Evolutionary conservation across 2,329 filamentous ascomycete species (phyloP).

Genomic region (Trichoderma brevicompactum): DNA sequence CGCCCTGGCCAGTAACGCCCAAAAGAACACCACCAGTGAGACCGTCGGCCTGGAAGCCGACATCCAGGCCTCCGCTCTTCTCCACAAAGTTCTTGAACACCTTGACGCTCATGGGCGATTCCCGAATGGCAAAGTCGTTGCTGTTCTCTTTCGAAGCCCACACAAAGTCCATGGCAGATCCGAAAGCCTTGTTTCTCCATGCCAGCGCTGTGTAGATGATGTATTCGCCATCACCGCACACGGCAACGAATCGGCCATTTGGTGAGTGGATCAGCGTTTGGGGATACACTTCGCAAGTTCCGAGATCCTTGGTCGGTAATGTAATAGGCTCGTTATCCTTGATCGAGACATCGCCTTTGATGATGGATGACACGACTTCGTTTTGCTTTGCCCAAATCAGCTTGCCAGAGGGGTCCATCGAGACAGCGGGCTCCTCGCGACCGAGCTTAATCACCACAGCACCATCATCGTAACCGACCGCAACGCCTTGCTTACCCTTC

Average conservation of each 20-base stretch:
- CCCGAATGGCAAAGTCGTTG: slow-evolving; percentile 96
- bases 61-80: slow-evolving; percentile 83
- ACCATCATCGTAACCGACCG: slow-evolving; percentile 96
- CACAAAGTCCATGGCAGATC: slow-evolving; percentile 91
- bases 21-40: slow-evolving; percentile 86
- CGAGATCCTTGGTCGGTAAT: slow-evolving; percentile 90
- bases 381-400: slow-evolving; percentile 95
- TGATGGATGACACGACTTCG: slow-evolving; percentile 91
- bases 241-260: slow-evolving; percentile 81
- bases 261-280: slow-evolving; percentile 95
- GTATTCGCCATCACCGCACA: slow-evolving; percentile 95
- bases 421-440: slow-evolving; percentile 93
- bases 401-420: slow-evolving; percentile 96
- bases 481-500: slow-evolving; percentile 89
- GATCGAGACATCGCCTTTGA: slow-evolving; percentile 80
- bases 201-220: slow-evolving; percentile 98
- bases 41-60: slow-evolving; percentile 93
- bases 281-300: slow-evolving; percentile 94
- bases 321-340: slow-evolving; percentile 90
- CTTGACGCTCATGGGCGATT: slow-evolving; percentile 92
- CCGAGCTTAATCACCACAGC: slow-evolving; percentile 98
- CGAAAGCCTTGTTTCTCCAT: slow-evolving; percentile 97
- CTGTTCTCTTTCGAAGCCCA: slow-evolving; percentile 98
- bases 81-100: slow-evolving; percentile 98
- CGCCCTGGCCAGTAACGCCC: slow-evolving; percentile 92